phyloP scores from a whole-genome alignment of 768 basidiomycete species.

The Mycena galopus region DNA sequence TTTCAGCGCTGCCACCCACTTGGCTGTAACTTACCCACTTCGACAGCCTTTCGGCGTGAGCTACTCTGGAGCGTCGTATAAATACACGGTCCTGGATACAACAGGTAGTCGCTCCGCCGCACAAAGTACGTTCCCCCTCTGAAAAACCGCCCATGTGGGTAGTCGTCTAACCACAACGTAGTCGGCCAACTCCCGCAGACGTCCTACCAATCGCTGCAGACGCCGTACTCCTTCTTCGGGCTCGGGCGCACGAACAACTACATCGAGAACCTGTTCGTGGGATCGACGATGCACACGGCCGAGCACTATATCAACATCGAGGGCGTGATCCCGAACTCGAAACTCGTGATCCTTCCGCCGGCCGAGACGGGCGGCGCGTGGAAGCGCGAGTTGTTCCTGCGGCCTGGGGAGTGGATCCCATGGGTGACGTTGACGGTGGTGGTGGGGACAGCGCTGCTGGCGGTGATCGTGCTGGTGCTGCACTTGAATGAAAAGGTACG shows the following conservation, averaged over 20 bases:
- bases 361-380: slow-evolving; percentile 70
- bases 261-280: slow-evolving; percentile 98
- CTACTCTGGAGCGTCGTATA: slow-evolving; percentile 95
- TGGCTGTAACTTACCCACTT: slow-evolving; percentile 18
- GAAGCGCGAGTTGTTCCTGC: slow-evolving; percentile 90
- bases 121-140: slow-evolving; percentile 69
- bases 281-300: slow-evolving; percentile 81
- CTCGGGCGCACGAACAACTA: slow-evolving; percentile 99
- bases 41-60: slow-evolving; percentile 91
- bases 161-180: slow-evolving; percentile 46
- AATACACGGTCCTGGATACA: slow-evolving; percentile 96
- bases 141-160: too few relatives aligned
- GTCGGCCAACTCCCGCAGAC: slow-evolving; percentile 95
- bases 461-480: slow-evolving; percentile 85
- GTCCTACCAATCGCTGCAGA: slow-evolving; percentile 89
- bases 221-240: slow-evolving; percentile 96
- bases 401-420: slow-evolving; percentile 97
- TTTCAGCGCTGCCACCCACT: not conserved
- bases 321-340: slow-evolving; percentile 97
- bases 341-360: slow-evolving; percentile 93
- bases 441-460: slow-evolving; percentile 78
- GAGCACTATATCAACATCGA: slow-evolving; percentile 93
- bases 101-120: slow-evolving; percentile 90
- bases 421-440: slow-evolving; percentile 95
- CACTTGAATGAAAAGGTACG: slow-evolving; percentile 93